These are phyloP conservation scores for Hansenula sp. DNA, from an alignment of 1,139 yeast genomes.

Conservation along the genomic window DNA sequence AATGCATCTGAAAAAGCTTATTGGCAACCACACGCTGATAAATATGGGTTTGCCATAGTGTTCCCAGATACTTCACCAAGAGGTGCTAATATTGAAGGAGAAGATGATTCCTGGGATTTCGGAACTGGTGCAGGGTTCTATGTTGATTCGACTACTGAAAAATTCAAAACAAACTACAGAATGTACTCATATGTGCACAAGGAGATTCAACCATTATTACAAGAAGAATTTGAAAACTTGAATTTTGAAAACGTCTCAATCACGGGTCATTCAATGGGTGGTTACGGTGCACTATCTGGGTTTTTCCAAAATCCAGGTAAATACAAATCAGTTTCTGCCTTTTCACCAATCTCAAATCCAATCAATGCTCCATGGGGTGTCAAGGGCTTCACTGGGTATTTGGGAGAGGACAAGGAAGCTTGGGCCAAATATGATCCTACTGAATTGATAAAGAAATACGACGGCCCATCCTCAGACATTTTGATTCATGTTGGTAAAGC, in stretches of 20 bases:
- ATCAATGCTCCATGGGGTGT: conserved; percentile 77
- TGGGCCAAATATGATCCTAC: conserved; percentile 86
- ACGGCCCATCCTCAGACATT: conserved; percentile 39
- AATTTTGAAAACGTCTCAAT: conserved; percentile 63
- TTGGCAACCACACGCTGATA: conserved; percentile 76
- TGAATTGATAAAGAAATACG: conserved; percentile 54
- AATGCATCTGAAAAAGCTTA: conserved; percentile 95
- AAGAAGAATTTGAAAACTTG: conserved; percentile 43
- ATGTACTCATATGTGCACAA: conserved; percentile 83
- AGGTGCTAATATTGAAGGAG: conserved; percentile 81
- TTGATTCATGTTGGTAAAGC: conserved; percentile 80
- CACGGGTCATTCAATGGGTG: conserved; percentile 98
- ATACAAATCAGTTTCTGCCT: conserved; percentile 84
- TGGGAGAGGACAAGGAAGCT: conserved; percentile 51
- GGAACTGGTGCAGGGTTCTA: conserved; percentile 97
- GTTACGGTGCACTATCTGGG: conserved; percentile 85
- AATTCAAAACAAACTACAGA: conserved; percentile 69
- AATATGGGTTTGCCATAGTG: conserved; percentile 81
- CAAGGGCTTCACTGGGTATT: conserved; percentile 75
- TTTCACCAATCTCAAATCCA: conserved; percentile 88
- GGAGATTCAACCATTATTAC: conserved; percentile 60
- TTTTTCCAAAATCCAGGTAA: conserved; percentile 69
- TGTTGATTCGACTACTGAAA: conserved; percentile 73
- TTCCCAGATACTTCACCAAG: conserved; percentile 98
- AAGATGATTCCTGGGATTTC: conserved; percentile 82